These are phyloP conservation scores for Amanita jacksonii DNA, from an alignment of 768 basidiomycete genomes.

Conservation along the genomic window DNA sequence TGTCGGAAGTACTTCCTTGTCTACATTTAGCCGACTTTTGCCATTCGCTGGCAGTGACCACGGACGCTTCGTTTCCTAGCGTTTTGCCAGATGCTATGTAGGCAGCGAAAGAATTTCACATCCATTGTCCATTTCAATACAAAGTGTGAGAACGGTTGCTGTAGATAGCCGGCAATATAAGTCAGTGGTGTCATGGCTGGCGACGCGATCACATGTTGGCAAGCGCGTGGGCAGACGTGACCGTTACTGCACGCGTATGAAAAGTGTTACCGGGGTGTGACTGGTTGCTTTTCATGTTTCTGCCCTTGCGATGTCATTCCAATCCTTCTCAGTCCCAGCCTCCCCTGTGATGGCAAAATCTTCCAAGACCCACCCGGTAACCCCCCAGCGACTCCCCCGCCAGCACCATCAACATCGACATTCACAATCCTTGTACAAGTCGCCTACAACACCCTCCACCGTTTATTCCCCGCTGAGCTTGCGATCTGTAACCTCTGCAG, in stretches of 20 bases:
- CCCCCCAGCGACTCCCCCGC: conserved; percentile 53
- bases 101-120: no score
- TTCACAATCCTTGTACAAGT: conserved; percentile 39
- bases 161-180: no score
- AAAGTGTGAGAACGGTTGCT: background rate
- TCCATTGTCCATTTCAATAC: no score
- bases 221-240: conserved; percentile 1
- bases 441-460: conserved; percentile 55
- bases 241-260: conserved; percentile 8
- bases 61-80: no score
- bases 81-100: no score
- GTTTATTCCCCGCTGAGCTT: conserved; percentile 67
- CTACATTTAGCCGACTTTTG: no score
- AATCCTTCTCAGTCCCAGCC: conserved; percentile 33
- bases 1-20: no score
- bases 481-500: conserved; percentile 48
- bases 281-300: conserved; percentile 11
- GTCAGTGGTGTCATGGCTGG: no score
- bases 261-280: conserved; percentile 6
- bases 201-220: conserved; percentile 8
- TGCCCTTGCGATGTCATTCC: conserved; percentile 18
- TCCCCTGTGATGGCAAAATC: conserved; percentile 36
- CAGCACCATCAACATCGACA: conserved; percentile 29
- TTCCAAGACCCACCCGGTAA: conserved; percentile 40
- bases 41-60: no score